Base-by-base conservation (phyloP, 139 green algal species). In the Closterium sp. region DNA sequence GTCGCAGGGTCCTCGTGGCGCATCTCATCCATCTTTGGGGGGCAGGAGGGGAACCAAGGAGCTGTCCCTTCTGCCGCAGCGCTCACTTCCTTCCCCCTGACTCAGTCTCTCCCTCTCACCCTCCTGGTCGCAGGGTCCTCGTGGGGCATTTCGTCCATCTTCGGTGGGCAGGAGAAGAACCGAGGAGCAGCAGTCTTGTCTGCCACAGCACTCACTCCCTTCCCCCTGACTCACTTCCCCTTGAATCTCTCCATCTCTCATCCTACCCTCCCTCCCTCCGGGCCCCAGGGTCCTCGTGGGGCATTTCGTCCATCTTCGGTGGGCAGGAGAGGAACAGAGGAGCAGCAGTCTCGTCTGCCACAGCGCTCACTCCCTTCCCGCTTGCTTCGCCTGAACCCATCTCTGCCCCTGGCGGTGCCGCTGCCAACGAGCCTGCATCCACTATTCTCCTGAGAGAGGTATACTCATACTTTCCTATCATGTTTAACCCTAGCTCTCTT, bases 131-230 rank as follows among this genome's bases (percentile, higher is more conserved):
- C 62, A 79, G 85, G 21, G 22, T 32, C n/a, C 85, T 31, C 22
- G 24, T 93, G 91, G 91, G 91, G 91, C 11, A 93, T 93, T 31
- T 50, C 91, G 29, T 93, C 91, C 32, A 93, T 93, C 87, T 93
- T 93, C 29, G 31, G 86, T 1, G 32, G 32, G 27, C 19, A 62
- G n/a, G 32, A 91, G 24, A 89, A 24, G 45, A 93, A 31, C 84
- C 62, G 62, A 79, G 62, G 62, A 79, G 19, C 9, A 79, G 2
- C 17, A 0, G 62, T 24, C 62, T 7, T 13, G 5, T 50, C 17
- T 79, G 62, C 17, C 62, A 79, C 62, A 24, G 62, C 62, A 13
- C 19, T 79, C 17, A 27, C 62, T 70, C 42, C 42, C 42, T 70
- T 17, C 50, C 50, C 50, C 50, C 50, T 70, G 34, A 4, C 50